Evolutionary conservation across 441 rosid genomes (phyloP), one percentile per base, ranked within the genome.

Genomic region (Hura crepitans): DNA sequence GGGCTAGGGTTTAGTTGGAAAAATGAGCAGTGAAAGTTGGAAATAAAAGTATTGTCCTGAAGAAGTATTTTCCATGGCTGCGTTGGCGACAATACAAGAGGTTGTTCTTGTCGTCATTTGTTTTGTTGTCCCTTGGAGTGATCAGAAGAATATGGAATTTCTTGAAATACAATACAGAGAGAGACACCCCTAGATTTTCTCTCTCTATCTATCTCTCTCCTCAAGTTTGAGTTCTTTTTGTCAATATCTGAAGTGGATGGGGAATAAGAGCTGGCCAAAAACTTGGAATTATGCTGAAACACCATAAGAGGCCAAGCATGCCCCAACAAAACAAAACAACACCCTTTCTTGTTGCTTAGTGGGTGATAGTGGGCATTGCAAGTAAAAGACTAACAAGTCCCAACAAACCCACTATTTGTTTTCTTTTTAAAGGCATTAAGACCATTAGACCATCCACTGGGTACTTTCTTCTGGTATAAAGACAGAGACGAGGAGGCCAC

Each of bases 141-240:
- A 71, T 72, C 80, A 77, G 78, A 81, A 81, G 85, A 85, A 85
- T 76, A 83, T 77, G 89, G 93, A 88, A 86, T 88, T 86, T 88
- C 87, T 85, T 69, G 88, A 79, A 77, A 68, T 70, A 15, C 81
- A 77, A 68, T 60, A 45, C 69, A 75, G 67, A 63, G 78, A 73
- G 73, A 67, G 55, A 35, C 39, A 5, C 39, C 74, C 23, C 47
- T 14, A 42, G 55, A 22, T 55, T 69, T 54, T 46, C 62, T 58
- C 58, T 30, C 39, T 65, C 65, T 37, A 62, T 47, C n/a, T 47
- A 46, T 42, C 57, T 57, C 61, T 63, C 56, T 3, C 73, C 22
- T 25, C 64, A 18, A 35, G 60, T 75, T 69, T 28, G 63, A 69
- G 66, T 49, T 70, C 23, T 33, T 65, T 70, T 75, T 81, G 85